These are phyloP conservation scores for Clarireedia monteithiana DNA, from an alignment of 2,329 filamentous ascomycete genomes.

Conservation along the genomic window DNA sequence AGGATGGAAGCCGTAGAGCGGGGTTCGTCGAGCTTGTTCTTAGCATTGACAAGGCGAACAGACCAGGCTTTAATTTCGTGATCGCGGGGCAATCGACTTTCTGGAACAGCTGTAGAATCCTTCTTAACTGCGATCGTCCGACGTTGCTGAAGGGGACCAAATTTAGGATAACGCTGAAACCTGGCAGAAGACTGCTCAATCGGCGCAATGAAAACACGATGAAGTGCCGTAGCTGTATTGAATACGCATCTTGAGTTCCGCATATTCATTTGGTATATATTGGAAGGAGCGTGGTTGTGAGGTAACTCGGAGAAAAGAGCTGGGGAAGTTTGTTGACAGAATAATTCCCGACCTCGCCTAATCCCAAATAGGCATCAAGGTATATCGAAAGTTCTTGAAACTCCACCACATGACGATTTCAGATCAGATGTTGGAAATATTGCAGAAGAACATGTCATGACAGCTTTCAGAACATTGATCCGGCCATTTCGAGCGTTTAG, in stretches of 20 bases:
- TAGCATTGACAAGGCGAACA: conserved; percentile 37
- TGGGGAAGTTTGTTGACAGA: not conserved
- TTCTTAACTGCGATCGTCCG: conserved; percentile 1
- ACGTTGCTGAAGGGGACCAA: not conserved
- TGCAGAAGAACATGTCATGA: conserved; percentile 12
- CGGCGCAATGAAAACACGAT: conserved; percentile 38
- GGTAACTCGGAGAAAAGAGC: not conserved
- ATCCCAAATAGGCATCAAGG: not conserved
- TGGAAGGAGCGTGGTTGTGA: not conserved
- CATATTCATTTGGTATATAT: conserved; percentile 13
- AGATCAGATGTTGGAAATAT: not conserved
- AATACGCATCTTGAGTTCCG: conserved; percentile 28
- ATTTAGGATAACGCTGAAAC: conserved; percentile 13
- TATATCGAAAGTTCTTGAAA: not conserved
- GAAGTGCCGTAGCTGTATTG: conserved; percentile 39
- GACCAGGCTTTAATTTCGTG: conserved; percentile 37
- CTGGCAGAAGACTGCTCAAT: conserved; percentile 24
- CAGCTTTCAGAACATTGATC: not conserved
- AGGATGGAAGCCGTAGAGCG: conserved; percentile 33
- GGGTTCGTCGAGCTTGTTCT: conserved; percentile 28
- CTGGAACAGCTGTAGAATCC: conserved; percentile 5
- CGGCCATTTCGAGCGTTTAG: not conserved
- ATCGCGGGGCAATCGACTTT: conserved; percentile 35
- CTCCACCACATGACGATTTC: not conserved
- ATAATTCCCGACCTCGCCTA: conserved; percentile 3